Base-by-base conservation (phyloP, 2,329 filamentous ascomycete genomes). In the Epichloe elymi region DNA sequence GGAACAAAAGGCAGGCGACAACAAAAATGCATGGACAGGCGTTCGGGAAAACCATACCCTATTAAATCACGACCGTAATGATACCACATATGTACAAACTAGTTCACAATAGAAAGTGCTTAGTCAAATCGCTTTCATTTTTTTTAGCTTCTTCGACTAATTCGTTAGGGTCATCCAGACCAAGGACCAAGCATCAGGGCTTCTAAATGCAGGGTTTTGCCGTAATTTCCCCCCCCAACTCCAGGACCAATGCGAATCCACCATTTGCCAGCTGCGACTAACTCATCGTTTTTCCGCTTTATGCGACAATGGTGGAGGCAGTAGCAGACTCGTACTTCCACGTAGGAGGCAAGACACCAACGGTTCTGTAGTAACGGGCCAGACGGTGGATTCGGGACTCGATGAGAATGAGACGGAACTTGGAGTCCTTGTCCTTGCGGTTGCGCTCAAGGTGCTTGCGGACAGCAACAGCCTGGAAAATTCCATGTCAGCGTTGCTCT, bases 401-500 rank as follows among this genome's bases (percentile, higher is more conserved):
- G 77, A 98, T 95, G 66, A 98, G 86, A 91, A 98, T 98, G 62
- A 98, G 88, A 71, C 93, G 91, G 88, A 98, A 98, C 83, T 98
- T 98, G 81, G 85, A 88, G 82, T 98, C 93, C 82, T 89, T 95
- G 83, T 98, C 93, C 85, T 98, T 98, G 78, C 93, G 91, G 86
- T 98, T 98, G 77, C 88, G 88, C 84, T 96, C 89, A 64, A 98
- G 88, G 79, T 98, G 94, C 88, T 98, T 98, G 79, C 93, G 91
- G 79, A 98, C 93, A 70, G 90, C 86, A 66, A 96, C 90, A 65
- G 90, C 90, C 89, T 93, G 56, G 47, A 57, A 48, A 60, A 60
- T 63, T 56, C 40, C 60, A 66, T 68, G 45, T 53, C 44, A 54
- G 41, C 26, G 42, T 6, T 33, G 40, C 41, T 11, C n/a, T 44